phyloP scores from a whole-genome alignment of 805 yeast species.

The Candida namnaoensis region DNA sequence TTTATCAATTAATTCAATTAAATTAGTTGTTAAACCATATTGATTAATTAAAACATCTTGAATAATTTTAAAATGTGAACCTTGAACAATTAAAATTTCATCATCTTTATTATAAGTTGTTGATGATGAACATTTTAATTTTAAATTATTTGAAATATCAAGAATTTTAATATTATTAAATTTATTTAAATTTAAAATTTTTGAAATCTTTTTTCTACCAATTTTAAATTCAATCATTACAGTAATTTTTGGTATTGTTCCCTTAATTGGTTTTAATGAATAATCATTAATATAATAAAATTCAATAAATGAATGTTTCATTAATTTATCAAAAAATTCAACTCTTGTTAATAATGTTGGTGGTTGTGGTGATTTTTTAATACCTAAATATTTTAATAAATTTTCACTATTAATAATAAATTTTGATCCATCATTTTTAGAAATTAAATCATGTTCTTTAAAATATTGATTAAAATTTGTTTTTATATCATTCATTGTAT shows the following conservation, averaged over 20 bases:
- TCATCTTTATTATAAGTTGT: constrained; percentile 60
- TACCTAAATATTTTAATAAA: too few species aligned
- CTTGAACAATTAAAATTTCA: constrained; percentile 55
- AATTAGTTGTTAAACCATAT: constrained; percentile 54
- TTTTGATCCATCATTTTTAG: too few species aligned
- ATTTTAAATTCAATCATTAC: constrained; percentile 68
- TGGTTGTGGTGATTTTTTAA: too few species aligned
- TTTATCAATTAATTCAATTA: constrained; percentile 62
- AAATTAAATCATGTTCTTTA: too few species aligned
- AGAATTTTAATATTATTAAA: constrained; percentile 54
- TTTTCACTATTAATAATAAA: too few species aligned
- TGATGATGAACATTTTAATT: constrained; percentile 83
- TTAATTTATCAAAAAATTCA: too few species aligned
- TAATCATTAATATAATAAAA: constrained; percentile 20
- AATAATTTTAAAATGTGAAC: constrained; percentile 67
- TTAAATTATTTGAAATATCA: constrained; percentile 57
- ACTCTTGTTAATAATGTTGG: too few species aligned
- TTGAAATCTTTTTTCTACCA: constrained; percentile 76
- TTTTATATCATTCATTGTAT: too few species aligned
- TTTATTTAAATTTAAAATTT: constrained; percentile 58
- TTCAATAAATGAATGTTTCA: constrained; percentile 29
- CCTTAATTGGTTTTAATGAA: constrained; percentile 38
- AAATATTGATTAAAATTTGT: too few species aligned
- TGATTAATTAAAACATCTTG: constrained; percentile 46
- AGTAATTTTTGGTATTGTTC: constrained; percentile 57